Evolutionary conservation across 495 filamentous ascomycete species (phyloP), one percentile per base, ranked within the genome.

Genomic region (Daldinia caldariorum): DNA sequence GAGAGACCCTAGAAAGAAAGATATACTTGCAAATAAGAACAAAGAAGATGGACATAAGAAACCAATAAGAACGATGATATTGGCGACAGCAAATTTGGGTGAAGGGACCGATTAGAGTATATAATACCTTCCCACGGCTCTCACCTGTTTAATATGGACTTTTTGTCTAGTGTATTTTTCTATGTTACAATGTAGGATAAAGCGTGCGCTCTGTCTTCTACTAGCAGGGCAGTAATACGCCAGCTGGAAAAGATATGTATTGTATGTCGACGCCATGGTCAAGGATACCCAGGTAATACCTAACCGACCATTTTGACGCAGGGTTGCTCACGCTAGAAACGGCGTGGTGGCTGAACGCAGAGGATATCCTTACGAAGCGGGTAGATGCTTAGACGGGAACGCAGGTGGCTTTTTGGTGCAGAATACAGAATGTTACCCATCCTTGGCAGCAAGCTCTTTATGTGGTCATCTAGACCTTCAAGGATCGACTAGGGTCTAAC

Each of bases 311-410:
- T n/a, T n/a, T n/a, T n/a, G n/a, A 61, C 18, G 60, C 50, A 45
- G 39, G 29, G n/a, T 6, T 67, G 8, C 35, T 51, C 41, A 68
- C 49, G 69, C 69, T 61, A 68, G 69, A 43, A 68, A 72, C 58
- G 68, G 58, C 43, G 62, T 56, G 61, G 61, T 60, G 55, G 62
- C 39, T 56, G 59, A 72, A 41, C 61, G 56, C 45, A 56, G 41
- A 53, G 54, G 45, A 57, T 54, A 58, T 61, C 55, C 43, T 58
- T 38, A 55, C 22, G 53, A 41, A 60, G 61, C 41, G 54, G 26
- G 10, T 32, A 50, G 50, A 58, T 29, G 61, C 45, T 20, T 20
- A 29, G 53, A 26, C 56, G 43, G 57, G 39, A 58, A 65, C 26
- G 53, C 58, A 58, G 62, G 54, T 59, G 53, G 58, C 51, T 53